Evolutionary conservation across 257 asterid species (phyloP).

Genomic region (Fraxinus americana): DNA sequence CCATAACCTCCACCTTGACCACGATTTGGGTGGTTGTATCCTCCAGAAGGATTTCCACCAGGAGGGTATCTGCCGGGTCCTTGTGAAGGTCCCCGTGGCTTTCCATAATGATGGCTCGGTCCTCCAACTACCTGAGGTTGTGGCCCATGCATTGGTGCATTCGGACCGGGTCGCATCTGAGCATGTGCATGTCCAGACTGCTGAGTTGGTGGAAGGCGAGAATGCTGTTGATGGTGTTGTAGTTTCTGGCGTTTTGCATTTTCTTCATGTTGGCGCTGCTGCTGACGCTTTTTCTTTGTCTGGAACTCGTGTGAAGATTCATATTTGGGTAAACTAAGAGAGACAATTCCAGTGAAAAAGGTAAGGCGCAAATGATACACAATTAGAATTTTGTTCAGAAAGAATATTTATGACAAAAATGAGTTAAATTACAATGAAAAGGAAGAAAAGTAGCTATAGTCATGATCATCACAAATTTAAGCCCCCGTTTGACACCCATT

Average conservation of each 20-base stretch:
- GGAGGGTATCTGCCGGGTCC: constrained; percentile 79
- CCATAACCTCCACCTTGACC: constrained; percentile 78
- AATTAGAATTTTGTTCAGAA: neutral
- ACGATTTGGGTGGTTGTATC: constrained; percentile 71
- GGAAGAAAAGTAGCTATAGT: too few relatives aligned
- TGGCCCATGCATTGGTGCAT: constrained; percentile 48
- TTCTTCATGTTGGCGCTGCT: constrained; percentile 76
- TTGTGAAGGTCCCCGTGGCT: constrained; percentile 75
- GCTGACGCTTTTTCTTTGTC: constrained; percentile 91
- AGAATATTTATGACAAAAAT: neutral
- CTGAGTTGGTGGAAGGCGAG: constrained; percentile 70
- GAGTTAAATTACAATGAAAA: too few relatives aligned
- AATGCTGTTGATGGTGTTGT: constrained; percentile 67
- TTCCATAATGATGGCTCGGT: constrained; percentile 66
- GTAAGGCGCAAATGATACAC: constrained; percentile 9
- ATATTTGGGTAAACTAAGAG: constrained; percentile 70
- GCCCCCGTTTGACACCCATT: too few relatives aligned
- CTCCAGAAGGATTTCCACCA: constrained; percentile 73
- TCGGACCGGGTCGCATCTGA: constrained; percentile 68
- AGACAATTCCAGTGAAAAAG: neutral
- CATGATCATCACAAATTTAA: neutral
- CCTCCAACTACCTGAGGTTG: constrained; percentile 69
- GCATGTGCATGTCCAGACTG: constrained; percentile 71
- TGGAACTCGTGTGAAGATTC: constrained; percentile 89
- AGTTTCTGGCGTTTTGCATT: constrained; percentile 71